phyloP scores from a whole-genome alignment of 73 alveolate species.

The Paramecium pentaurelia region DNA sequence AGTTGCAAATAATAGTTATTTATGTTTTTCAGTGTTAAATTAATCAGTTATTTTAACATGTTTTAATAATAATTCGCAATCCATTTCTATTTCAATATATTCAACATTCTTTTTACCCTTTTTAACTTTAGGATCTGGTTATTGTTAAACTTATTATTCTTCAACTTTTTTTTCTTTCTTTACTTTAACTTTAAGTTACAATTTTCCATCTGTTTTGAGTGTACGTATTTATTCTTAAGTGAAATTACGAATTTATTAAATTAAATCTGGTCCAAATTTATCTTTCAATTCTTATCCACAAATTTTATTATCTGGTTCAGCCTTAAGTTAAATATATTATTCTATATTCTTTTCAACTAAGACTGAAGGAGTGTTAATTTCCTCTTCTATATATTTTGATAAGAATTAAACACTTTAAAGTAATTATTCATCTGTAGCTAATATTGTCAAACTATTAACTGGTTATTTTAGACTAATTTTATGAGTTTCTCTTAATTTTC shows the following conservation, averaged over 20 bases:
- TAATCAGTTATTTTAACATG: constrained; percentile 69
- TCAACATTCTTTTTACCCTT: constrained; percentile 76
- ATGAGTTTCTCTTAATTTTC: constrained; percentile 91
- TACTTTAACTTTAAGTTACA: constrained; percentile 60
- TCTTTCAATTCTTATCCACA: constrained; percentile 79
- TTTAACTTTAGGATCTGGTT: constrained; percentile 72
- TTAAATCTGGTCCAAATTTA: constrained; percentile 71
- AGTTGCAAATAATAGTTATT: constrained; percentile 69
- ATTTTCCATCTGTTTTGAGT: constrained; percentile 70
- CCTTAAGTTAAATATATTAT: constrained; percentile 73
- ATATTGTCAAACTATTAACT: neutral
- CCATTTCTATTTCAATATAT: constrained; percentile 76
- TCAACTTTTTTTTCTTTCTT: constrained; percentile 69
- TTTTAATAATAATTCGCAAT: constrained; percentile 79
- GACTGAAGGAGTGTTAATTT: constrained; percentile 82
- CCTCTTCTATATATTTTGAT: constrained; percentile 90
- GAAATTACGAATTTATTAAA: constrained; percentile 66
- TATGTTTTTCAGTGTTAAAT: constrained; percentile 77
- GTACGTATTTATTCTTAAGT: constrained; percentile 67
- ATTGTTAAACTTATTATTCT: constrained; percentile 60
- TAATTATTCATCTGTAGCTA: neutral
- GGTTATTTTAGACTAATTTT: constrained; percentile 94
- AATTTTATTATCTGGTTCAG: constrained; percentile 80
- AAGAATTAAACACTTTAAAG: constrained; percentile 61
- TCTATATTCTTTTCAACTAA: constrained; percentile 74